Base-by-base conservation (phyloP, 2,329 filamentous ascomycete species). In the Epicoccum sorghinum region DNA sequence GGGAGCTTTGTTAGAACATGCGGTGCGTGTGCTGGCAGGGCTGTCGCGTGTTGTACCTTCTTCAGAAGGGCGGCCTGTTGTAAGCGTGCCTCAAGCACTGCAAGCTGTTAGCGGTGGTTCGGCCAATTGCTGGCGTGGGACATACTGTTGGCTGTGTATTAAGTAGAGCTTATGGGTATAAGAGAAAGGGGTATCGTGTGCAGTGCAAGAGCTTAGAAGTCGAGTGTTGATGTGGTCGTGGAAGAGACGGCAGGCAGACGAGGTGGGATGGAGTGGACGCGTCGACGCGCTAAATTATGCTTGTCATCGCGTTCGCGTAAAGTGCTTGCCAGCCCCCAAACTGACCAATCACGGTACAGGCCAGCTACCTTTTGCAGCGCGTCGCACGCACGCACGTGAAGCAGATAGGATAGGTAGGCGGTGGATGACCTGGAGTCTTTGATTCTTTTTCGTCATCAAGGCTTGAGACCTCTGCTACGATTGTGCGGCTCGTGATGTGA, bases 61-160 rank as follows among this genome's bases (percentile, higher is more conserved):
- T 99, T 99, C 76, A 99, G 86, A 77, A 96, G 84, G 73, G 86
- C 84, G 60, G 96, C 93, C 84, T 98, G 93, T 77, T 95, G 90
- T 78, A 99, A 86, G 80, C 93, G 90, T 86, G 95, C 95, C 86
- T 99, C 95, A 82, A 99, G 87, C 93, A 98, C 83, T 86, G 66
- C 42, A 44, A 41, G 14, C 36, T 37, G 57, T 73, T 61, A 73
- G 69, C 51, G 33, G 6, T 12, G 14, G 1, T 14, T 5, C 13
- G 2, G 4, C 14, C 23, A n/a, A 22, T 22, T n/a, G 13, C n/a
- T 33, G 14, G 8, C 7, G 1, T 18, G 3, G 3, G 42, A 47
- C 52, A 5, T 56, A 56, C 52, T 56, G 27, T 43, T 56, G 47
- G 13, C 18, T 47, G 51, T 53, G 51, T 52, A 46, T 45, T 51